Evolutionary conservation across 352 stramenopile species (phyloP).

Genomic region (Blastocystis sp.): DNA sequence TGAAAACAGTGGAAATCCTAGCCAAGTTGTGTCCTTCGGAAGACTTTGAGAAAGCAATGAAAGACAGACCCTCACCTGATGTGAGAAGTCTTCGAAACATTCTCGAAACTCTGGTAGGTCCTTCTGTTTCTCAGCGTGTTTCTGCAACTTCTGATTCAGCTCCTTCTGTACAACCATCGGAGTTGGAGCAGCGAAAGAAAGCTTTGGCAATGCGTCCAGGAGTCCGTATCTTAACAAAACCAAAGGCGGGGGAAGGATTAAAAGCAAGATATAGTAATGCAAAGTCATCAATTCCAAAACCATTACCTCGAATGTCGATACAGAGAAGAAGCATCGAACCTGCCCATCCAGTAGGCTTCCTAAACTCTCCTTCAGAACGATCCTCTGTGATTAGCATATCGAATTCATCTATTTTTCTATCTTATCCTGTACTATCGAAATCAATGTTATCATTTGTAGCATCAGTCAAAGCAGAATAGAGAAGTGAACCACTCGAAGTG

Average conservation of each 20-base stretch:
- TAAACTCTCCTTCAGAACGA: background rate
- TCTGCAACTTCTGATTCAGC: background rate
- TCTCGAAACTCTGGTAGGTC: background rate
- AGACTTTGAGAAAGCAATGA: background rate
- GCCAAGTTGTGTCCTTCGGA: background rate
- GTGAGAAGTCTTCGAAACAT: background rate
- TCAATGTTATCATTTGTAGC: background rate
- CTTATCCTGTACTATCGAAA: background rate
- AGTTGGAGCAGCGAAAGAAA: background rate
- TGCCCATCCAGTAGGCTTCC: background rate
- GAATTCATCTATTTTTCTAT: background rate
- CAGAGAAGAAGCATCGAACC: background rate
- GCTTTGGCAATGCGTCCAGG: background rate
- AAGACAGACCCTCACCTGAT: slow-evolving; percentile 16
- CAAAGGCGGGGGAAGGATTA: background rate
- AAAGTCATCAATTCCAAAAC: slow-evolving; percentile 43
- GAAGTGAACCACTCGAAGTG: background rate
- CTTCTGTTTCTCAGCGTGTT: background rate
- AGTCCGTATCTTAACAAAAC: background rate
- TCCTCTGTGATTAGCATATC: background rate
- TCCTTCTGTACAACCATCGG: background rate
- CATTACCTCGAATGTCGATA: background rate
- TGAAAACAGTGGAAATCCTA: background rate
- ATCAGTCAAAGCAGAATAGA: background rate
- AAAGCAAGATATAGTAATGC: slow-evolving; percentile 13